Conservation (phyloP, 371 early-diverging fungal genomes). For the Actinomortierella ambigua region DNA sequence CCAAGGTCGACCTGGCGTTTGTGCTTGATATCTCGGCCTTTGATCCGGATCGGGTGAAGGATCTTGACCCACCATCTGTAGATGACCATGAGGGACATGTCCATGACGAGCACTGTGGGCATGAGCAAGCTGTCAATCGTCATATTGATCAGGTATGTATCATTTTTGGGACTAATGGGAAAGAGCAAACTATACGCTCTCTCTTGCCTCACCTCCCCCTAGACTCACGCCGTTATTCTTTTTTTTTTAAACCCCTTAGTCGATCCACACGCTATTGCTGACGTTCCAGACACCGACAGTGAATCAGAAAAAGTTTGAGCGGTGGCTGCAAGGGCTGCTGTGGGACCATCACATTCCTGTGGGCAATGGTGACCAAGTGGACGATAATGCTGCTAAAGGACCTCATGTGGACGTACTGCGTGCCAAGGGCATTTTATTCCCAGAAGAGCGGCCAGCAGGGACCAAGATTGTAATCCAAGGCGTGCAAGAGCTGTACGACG, state of each 20-base stretch:
- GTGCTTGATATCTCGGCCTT: slow-evolving; percentile 34
- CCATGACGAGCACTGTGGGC: slow-evolving; percentile 51
- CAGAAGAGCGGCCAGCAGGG: slow-evolving; percentile 46
- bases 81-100: slow-evolving; percentile 26
- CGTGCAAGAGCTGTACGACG: slow-evolving; percentile 92
- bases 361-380: not conserved
- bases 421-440: slow-evolving; percentile 80
- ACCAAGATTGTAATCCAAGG: slow-evolving; percentile 80
- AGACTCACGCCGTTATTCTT: not conserved
- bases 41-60: slow-evolving; percentile 37
- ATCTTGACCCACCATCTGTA: slow-evolving; percentile 30
- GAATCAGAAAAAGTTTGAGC: slow-evolving; percentile 59
- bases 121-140: slow-evolving; percentile 41
- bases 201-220: no score
- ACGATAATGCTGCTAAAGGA: slow-evolving; percentile 8
- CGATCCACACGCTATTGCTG: slow-evolving; percentile 55
- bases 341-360: slow-evolving; percentile 83
- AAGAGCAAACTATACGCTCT: no score
- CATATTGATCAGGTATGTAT: slow-evolving; percentile 35
- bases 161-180: not conserved
- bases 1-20: slow-evolving; percentile 50
- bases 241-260: slow-evolving; percentile 33
- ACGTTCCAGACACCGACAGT: slow-evolving; percentile 42
- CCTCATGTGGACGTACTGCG: slow-evolving; percentile 70
- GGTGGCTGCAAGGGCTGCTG: slow-evolving; percentile 89